Percentiles rank a stretch among this genome's conserved stretches.
phyloP scores from a whole-genome alignment of 2,329 filamentous ascomycete genomes.

The Lasiodiplodia sp. region DNA sequence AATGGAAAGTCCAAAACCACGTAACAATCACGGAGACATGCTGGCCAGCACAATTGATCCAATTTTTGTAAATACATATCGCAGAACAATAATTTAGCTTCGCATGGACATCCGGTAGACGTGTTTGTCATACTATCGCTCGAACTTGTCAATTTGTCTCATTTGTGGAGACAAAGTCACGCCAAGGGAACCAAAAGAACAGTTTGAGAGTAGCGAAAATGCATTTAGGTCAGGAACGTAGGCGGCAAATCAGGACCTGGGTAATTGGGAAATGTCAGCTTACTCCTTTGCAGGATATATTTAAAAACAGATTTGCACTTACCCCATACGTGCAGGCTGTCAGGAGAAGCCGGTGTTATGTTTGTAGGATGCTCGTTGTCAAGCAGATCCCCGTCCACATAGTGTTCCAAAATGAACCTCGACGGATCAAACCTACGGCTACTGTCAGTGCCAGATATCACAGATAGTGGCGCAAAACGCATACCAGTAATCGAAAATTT shows the following conservation, averaged over 20 bases:
- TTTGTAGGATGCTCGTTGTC: slow-evolving; percentile 16
- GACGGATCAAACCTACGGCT: slow-evolving; percentile 55
- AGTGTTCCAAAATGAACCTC: slow-evolving; percentile 72
- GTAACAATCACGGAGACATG: no score
- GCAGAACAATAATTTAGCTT: no score
- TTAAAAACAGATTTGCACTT: not conserved
- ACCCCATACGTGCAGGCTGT: slow-evolving; percentile 30
- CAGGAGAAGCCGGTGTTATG: not conserved
- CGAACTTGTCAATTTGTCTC: no score
- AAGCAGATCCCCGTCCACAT: slow-evolving; percentile 64
- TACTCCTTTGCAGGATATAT: not conserved
- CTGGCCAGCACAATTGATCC: no score
- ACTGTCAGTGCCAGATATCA: not conserved
- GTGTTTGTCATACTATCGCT: no score
- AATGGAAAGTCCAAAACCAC: no score
- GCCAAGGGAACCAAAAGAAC: no score
- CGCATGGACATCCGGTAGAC: no score
- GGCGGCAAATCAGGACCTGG: slow-evolving; percentile 21
- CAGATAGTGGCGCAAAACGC: not conserved
- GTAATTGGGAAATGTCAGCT: not conserved
- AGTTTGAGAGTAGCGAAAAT: not conserved
- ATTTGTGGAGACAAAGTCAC: no score
- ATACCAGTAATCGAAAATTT: slow-evolving; percentile 78
- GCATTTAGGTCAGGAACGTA: slow-evolving; percentile 16
- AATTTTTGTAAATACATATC: no score